A percentile compares a stretch with the other conserved stretches of the same genome.
These are phyloP conservation scores for Eucalyptus brandiana DNA, from an alignment of 345 rosid species.

Conservation along the genomic window DNA sequence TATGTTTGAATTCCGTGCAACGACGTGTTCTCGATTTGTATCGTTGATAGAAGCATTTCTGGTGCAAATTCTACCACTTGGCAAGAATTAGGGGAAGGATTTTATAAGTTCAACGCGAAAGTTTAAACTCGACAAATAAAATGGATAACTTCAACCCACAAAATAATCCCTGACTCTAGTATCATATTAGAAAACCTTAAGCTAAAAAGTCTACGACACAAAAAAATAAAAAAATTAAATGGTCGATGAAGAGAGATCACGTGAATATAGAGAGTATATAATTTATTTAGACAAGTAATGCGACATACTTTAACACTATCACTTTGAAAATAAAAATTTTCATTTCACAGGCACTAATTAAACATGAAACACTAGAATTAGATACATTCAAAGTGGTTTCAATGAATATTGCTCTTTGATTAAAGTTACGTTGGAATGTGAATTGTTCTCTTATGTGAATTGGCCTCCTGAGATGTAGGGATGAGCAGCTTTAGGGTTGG, in stretches of 20 bases:
- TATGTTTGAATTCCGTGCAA: background rate
- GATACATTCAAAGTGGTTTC: background rate
- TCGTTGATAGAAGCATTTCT: background rate
- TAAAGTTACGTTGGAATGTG: background rate
- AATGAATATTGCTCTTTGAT: background rate
- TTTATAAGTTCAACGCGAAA: background rate
- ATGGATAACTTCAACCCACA: no score
- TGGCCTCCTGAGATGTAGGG: background rate
- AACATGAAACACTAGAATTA: background rate
- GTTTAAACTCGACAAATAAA: background rate
- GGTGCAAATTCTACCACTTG: fast-evolving
- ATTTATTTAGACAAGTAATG: background rate
- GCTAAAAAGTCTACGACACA: background rate
- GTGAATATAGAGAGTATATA: fast-evolving
- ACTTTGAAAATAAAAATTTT: background rate
- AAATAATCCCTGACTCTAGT: no score
- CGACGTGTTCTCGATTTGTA: background rate
- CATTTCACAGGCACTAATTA: background rate
- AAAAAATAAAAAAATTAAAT: background rate
- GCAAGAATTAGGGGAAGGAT: background rate
- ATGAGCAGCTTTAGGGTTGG: no score
- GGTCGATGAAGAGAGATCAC: fast-evolving
- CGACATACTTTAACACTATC: background rate
- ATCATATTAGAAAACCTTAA: background rate
- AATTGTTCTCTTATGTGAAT: background rate